These are phyloP conservation scores for Acrocalymma vagum DNA, from an alignment of 2,329 filamentous ascomycete species.

Conservation along the genomic window DNA sequence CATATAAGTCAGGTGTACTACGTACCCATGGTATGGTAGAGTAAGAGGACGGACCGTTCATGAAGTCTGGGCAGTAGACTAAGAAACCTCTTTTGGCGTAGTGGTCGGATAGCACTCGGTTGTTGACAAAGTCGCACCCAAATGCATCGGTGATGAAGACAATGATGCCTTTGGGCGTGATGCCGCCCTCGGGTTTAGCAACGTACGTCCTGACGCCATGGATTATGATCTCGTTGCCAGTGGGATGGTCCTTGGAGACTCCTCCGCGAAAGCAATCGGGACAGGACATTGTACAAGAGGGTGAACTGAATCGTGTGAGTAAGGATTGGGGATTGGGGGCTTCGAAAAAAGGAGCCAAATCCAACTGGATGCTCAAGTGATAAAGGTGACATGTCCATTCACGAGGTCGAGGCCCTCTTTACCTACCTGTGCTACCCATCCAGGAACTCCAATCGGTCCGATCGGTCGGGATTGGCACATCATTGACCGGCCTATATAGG, in stretches of 20 bases:
- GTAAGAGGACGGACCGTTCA: not conserved
- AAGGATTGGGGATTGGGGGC: not conserved
- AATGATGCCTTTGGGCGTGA: constrained; percentile 2
- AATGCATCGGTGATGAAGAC: constrained; percentile 3
- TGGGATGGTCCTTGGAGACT: constrained; percentile 1
- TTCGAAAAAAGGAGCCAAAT: too few species aligned
- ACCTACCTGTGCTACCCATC: too few species aligned
- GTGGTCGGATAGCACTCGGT: constrained; percentile 1
- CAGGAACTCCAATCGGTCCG: too few species aligned
- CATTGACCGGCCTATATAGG: too few species aligned
- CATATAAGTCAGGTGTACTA: not conserved
- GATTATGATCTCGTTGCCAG: constrained; percentile 3
- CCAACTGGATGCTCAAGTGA: too few species aligned
- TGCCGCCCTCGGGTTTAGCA: not conserved
- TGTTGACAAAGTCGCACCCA: constrained; percentile 1
- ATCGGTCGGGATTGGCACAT: too few species aligned
- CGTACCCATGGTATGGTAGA: not conserved
- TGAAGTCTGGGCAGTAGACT: constrained; percentile 4
- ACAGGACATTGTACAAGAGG: not conserved
- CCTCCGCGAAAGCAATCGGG: constrained; percentile 2
- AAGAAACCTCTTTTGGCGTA: constrained; percentile 3
- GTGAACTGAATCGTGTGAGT: constrained; percentile 1
- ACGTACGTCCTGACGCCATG: not conserved
- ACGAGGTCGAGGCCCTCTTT: too few species aligned
- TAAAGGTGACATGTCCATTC: too few species aligned